Conservation (phyloP, 1,139 yeast species). For the Saccharomyces pastorianus region DNA sequence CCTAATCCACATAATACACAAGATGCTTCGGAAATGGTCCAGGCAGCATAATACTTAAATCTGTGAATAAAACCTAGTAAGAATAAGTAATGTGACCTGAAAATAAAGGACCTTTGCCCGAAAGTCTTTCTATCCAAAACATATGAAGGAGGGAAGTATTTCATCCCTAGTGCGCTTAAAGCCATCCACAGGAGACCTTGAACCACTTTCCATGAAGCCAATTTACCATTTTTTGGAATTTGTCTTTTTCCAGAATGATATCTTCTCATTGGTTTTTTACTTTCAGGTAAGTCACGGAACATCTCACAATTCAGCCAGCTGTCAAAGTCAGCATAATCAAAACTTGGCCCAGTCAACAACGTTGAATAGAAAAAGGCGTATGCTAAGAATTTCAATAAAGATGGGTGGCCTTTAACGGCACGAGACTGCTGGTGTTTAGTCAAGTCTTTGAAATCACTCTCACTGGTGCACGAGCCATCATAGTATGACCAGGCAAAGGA, state of each 20-base stretch:
- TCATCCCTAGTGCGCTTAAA: slow-evolving; percentile 47
- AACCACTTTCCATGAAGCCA: slow-evolving; percentile 54
- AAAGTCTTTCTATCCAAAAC: slow-evolving; percentile 42
- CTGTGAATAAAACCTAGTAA: slow-evolving; percentile 62
- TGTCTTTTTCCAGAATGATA: slow-evolving; percentile 40
- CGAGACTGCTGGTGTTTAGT: slow-evolving; percentile 51
- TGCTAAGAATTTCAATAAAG: slow-evolving; percentile 63
- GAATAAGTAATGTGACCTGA: slow-evolving; percentile 59
- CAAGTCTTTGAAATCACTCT: slow-evolving; percentile 26
- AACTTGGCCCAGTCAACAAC: slow-evolving; percentile 88
- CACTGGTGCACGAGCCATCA: slow-evolving; percentile 51
- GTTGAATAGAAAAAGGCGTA: slow-evolving; percentile 90
- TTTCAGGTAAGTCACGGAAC: slow-evolving; percentile 70
- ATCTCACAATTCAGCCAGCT: slow-evolving; percentile 72
- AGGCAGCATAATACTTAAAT: slow-evolving; percentile 85
- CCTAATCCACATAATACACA: slow-evolving; percentile 92
- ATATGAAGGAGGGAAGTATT: slow-evolving; percentile 42
- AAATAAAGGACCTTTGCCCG: slow-evolving; percentile 40
- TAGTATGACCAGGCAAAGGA: slow-evolving; percentile 90
- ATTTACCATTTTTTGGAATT: slow-evolving; percentile 75
- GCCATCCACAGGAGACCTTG: slow-evolving; percentile 77
- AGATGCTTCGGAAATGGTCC: slow-evolving; percentile 95
- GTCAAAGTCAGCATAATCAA: slow-evolving; percentile 82
- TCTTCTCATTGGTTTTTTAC: slow-evolving; percentile 53
- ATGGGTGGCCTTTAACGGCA: slow-evolving; percentile 58